Evolutionary conservation across 371 early-diverging fungal species (phyloP), one percentile per base, ranked within the genome.

Genomic region (Rhizopus delemar): DNA sequence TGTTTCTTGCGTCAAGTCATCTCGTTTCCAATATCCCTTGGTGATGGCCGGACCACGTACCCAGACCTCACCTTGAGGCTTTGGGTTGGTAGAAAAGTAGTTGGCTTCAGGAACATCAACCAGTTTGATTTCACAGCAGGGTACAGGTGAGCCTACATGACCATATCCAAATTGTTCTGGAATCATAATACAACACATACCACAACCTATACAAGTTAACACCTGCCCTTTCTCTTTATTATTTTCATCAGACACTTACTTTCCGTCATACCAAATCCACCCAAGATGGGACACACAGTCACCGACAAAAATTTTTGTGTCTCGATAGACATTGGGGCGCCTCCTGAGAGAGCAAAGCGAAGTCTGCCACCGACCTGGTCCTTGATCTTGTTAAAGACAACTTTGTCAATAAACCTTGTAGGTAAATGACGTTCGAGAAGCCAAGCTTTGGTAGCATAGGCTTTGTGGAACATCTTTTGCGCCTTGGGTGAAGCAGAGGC

Each of bases 351-450:
- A 36, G 92, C 91, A 71, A 89, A 85, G 61, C 87, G 80, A 51
- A 99, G 84, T 28, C 92, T 81, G 31, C 99, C 99, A 56, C 99
- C 99, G 50, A 94, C 93, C 60, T 91, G 89, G 39, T 87, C 88
- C 65, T 87, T 80, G 60, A 99, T 90, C 75, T 90, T 90, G 68
- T 89, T 90, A 74, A 99, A 99, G 15, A 98, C 89, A 13, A 94
- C 73, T 32, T 70, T 73, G 74, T 93, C 98, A 46, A 96, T 73
- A 52, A 91, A 74, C 29, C 80, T 75, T 28, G 90, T 90, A 53
- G 89, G 93, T 62, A 89, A 66, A 57, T 74, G 80, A 35, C 75
- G 73, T 56, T 84, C 83, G 70, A 84, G 77, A 69, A 90, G 77
- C 81, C 83, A 78, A 57, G 85, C 82, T 72, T 97, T 96, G 64